phyloP scores from a whole-genome alignment of 176 grass and related monocot genomes.

The Carex myosuroides region DNA sequence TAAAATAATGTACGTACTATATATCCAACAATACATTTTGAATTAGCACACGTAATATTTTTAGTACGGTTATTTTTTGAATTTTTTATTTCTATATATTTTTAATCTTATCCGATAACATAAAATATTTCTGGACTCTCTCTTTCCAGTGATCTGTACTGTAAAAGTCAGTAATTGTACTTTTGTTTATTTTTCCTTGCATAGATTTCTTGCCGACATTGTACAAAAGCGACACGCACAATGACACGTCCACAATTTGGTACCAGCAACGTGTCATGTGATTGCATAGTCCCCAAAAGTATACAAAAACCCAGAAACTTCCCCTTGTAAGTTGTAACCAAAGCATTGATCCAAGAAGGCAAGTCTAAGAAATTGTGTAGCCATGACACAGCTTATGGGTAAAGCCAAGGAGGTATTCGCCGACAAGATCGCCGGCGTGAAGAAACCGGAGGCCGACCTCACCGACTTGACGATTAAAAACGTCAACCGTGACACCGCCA shows the following conservation, averaged over 20 bases:
- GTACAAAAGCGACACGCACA: background rate
- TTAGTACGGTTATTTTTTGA: no score
- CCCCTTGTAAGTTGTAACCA: background rate
- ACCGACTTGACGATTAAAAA: constrained; percentile 35
- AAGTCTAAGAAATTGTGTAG: background rate
- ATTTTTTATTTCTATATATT: no score
- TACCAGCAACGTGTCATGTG: background rate
- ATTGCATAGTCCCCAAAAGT: background rate
- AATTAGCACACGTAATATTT: no score
- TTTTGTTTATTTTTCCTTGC: background rate
- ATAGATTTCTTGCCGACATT: background rate
- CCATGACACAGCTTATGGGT: constrained; percentile 48
- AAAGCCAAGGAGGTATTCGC: constrained; percentile 64
- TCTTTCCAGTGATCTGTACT: background rate
- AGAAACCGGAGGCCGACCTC: constrained; percentile 68
- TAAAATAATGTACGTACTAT: no score
- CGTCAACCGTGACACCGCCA: constrained; percentile 40
- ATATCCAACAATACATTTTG: no score
- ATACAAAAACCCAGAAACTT: background rate
- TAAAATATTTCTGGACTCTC: no score
- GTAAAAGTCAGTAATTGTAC: background rate
- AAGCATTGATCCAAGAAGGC: background rate
- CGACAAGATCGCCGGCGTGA: constrained; percentile 37
- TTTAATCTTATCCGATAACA: no score
- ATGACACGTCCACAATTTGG: background rate